Conservation (phyloP, 1,139 yeast species). For the Scheffersomyces titani region DNA sequence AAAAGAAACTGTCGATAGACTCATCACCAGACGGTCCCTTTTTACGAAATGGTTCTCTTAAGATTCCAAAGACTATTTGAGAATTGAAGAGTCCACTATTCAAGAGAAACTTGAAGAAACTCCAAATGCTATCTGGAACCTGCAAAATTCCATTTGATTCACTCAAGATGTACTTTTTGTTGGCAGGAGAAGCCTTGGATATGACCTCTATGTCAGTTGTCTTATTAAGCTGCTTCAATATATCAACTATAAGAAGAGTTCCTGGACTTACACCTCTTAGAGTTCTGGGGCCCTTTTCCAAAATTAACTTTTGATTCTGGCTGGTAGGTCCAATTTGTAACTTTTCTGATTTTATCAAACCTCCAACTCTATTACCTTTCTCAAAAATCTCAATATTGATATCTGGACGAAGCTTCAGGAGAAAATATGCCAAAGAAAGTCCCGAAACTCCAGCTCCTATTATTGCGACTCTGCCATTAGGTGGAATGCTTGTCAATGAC, state of each 20-base stretch:
- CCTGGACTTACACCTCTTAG: slow-evolving; percentile 72
- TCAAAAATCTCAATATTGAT: slow-evolving; percentile 66
- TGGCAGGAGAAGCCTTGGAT: slow-evolving; percentile 51
- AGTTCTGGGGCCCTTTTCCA: slow-evolving; percentile 80
- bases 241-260: slow-evolving; percentile 60
- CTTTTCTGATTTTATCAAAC: slow-evolving; percentile 66
- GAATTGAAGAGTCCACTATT: slow-evolving; percentile 35
- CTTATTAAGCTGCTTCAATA: slow-evolving; percentile 45
- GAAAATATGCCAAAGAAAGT: slow-evolving; percentile 72
- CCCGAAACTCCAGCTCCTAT: slow-evolving; percentile 92
- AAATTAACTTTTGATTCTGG: slow-evolving; percentile 15
- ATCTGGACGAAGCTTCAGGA: slow-evolving; percentile 72
- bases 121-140: slow-evolving; percentile 49
- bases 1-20: slow-evolving; percentile 64
- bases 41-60: slow-evolving; percentile 43
- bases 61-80: slow-evolving; percentile 32
- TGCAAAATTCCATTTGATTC: slow-evolving; percentile 42
- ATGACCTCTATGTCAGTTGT: slow-evolving; percentile 51
- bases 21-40: slow-evolving; percentile 54
- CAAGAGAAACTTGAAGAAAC: slow-evolving; percentile 40
- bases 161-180: slow-evolving; percentile 59
- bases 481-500: slow-evolving; percentile 11
- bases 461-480: slow-evolving; percentile 56
- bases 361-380: slow-evolving; percentile 59
- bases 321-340: slow-evolving; percentile 9